Base-by-base conservation (phyloP, 108 stramenopile genomes). In the Nitzschia sp. region DNA sequence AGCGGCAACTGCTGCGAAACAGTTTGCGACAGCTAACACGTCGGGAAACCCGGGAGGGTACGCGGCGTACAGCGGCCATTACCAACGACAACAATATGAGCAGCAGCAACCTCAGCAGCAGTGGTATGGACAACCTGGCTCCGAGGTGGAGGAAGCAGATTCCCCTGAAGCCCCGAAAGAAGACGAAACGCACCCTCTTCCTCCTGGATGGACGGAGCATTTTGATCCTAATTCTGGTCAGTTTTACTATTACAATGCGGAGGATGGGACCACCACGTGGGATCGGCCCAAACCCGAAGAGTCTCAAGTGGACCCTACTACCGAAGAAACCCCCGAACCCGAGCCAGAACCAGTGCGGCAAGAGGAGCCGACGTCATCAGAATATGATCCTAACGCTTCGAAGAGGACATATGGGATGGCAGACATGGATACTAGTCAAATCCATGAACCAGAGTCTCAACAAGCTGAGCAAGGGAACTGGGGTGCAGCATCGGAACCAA, bases 221-320 rank as follows among this genome's bases (percentile, higher is more conserved):
- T 71, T 88, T 35, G 91, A 93, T 74, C 89, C 82, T 11, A 63
- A 80, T 1, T 86, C 84, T 9, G 92, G 92, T 9, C 72, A 73
- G 30, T 59, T 76, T 16, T 93, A 93, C 72, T 93, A 93, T 57
- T 87, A 89, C 73, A 85, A 93, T 62, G 67, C 83, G 29, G 54
- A 45, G n/a, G 81, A 81, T 53, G 86, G 92, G 16, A 87, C 88
- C 19, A 90, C 92, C 11, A 86, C 88, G 30, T 94, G 92, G 92
- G 90, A 94, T 36, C 70, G 89, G 33, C 92, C 92, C 25, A 61
- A 26, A 21, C 63, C 75, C 3, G 33, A 69, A 30, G 68, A 30
- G 16, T 58, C 76, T 4, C 47, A 71, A 45, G 63, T 45, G 11
- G 11, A 21, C 44, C 13, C 27, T 2, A 5, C 60, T 21, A 44